Evolutionary conservation across 495 filamentous ascomycete genomes (phyloP).

Genomic region (Umbilicaria muhlenbergii): DNA sequence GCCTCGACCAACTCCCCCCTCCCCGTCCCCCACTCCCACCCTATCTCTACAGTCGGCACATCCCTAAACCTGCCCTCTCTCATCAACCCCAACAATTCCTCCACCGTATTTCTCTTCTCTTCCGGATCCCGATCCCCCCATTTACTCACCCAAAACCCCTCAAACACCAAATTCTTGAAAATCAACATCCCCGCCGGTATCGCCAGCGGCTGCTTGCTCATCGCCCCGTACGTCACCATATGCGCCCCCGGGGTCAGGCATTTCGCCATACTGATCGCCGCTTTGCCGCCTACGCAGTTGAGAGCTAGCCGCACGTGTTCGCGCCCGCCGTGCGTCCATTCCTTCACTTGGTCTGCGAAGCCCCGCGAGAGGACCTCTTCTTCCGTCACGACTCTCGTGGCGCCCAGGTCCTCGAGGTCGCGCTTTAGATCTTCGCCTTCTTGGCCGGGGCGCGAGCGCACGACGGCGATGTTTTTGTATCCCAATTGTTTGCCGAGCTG

Average conservation of each 20-base stretch:
- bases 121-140: constrained; percentile 68
- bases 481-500: constrained; percentile 77
- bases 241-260: constrained; percentile 46
- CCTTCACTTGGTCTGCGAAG: constrained; percentile 47
- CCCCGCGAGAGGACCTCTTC: constrained; percentile 49
- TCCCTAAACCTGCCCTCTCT: constrained; percentile 66
- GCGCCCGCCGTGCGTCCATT: constrained; percentile 51
- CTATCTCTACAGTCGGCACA: constrained; percentile 58
- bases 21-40: constrained; percentile 69
- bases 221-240: constrained; percentile 90
- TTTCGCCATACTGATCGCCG: constrained; percentile 56
- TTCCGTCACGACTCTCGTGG: constrained; percentile 71
- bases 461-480: constrained; percentile 69
- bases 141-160: constrained; percentile 86
- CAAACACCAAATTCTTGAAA: constrained; percentile 74
- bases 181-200: constrained; percentile 70
- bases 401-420: constrained; percentile 55
- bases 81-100: constrained; percentile 62
- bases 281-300: constrained; percentile 92
- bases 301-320: constrained; percentile 60
- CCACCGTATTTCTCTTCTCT: constrained; percentile 62
- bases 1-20: constrained; percentile 42
- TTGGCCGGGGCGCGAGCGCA: constrained; percentile 49
- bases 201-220: constrained; percentile 69
- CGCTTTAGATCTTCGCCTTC: constrained; percentile 51